Base-by-base conservation (phyloP, 768 basidiomycete species). In the Lactarius trivialis region DNA sequence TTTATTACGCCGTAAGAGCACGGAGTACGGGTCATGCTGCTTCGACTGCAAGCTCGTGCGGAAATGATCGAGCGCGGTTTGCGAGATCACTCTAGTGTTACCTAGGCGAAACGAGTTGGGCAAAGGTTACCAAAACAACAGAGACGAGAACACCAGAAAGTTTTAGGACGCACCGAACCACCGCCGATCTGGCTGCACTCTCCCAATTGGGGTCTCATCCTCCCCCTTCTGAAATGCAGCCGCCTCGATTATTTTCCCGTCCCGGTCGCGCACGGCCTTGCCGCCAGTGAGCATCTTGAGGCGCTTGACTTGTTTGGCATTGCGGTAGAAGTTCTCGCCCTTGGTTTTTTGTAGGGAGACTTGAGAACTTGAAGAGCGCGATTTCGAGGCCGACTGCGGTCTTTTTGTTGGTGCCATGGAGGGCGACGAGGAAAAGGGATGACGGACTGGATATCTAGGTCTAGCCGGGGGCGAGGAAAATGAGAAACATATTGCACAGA, bases 71-170 rank as follows among this genome's bases (percentile, higher is more conserved):
- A 99, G 77, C 15, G 96, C 95, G 28, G 85, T 89, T 72, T 99
- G 96, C 24, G 93, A 94, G 71, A 99, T 98, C 37, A 98, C 96
- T 71, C 97, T 80, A n/a, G 97, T 98, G 75, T 98, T 98, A 48
- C 96, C 94, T 95, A 67, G 28, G 32, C 54, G n/a, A 65, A 21
- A 60, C 49, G 15, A 33, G 24, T 45, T 5, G 21, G 49, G 32
- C 34, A 34, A 58, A 48, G 34, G 54, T 64, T 3, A 48, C 4
- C 34, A 21, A 24, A 11, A 49, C 8, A 19, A 15, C 49, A 28
- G 11, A 17, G 4, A 14, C n/a, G 34, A 26, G 26, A 32, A 8
- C 11, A 48, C 32, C 17, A 48, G 8, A 12, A 61, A 48, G 11
- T 15, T 15, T 24, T 4, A 19, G 28, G 32, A 78, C 89, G 67